Evolutionary conservation across 208 protist species (phyloP).

Genomic region (Trypanosoma avium): DNA sequence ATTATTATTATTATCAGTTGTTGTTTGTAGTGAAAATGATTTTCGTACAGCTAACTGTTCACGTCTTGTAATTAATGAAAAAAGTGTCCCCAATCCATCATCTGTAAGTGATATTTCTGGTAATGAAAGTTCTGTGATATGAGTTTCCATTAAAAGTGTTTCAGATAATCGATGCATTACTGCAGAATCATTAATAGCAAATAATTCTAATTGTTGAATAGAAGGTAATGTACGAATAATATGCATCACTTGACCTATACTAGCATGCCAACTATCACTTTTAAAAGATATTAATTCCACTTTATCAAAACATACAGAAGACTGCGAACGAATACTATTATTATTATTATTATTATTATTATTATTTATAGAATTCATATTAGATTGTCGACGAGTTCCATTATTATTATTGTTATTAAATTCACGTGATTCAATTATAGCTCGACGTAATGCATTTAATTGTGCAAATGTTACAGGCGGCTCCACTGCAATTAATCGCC

Average conservation of each 20-base stretch:
- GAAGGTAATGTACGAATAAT: constrained; percentile 18
- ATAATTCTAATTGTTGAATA: constrained; percentile 24
- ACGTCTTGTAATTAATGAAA: constrained; percentile 19
- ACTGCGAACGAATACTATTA: not conserved
- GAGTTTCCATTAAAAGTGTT: constrained; percentile 25
- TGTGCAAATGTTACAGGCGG: constrained; percentile 30
- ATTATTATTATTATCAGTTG: not conserved
- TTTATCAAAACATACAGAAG: constrained; percentile 16
- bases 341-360: not conserved
- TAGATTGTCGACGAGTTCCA: not conserved
- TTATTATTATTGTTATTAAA: not conserved
- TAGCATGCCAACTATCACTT: constrained; percentile 20
- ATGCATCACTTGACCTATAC: not conserved
- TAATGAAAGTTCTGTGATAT: constrained; percentile 28
- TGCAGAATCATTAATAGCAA: constrained; percentile 3
- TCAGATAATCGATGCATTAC: constrained; percentile 29
- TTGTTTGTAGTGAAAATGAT: no score
- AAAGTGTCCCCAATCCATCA: constrained; percentile 27
- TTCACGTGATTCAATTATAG: constrained; percentile 4
- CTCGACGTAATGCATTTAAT: constrained; percentile 19
- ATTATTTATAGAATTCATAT: no score
- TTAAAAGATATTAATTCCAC: constrained; percentile 26
- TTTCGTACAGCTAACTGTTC: constrained; percentile 1
- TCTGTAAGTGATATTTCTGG: constrained; percentile 29
- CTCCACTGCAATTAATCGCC: constrained; percentile 23